Base-by-base conservation (phyloP, 2,329 filamentous ascomycete species). In the Trichoderma aggressivum region DNA sequence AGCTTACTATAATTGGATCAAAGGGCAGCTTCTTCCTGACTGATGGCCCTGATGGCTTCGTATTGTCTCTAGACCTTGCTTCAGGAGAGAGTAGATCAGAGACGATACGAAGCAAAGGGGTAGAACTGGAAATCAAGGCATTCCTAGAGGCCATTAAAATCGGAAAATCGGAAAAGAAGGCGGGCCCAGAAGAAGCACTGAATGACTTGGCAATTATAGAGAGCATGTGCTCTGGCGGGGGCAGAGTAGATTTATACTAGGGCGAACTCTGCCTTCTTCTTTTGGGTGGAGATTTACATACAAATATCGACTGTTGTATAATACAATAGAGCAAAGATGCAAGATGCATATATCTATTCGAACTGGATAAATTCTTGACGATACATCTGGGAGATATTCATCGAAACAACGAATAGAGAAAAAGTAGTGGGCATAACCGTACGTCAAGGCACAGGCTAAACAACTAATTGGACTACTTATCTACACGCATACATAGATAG, bases 201-300 rank as follows among this genome's bases (percentile, higher is more conserved):
- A 68, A 68, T 50, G 65, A 68, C 7, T 10, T 68, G 16, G 65
- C 65, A 7, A 68, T 60, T n/a, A 68, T 68, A 21, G 65, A 68
- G 28, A 68, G 65, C 14, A 59, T 68, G 65, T 68, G 65, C 36
- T 26, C 21, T 8, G 65, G 65, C 7, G 65, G 65, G n/a, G 65
- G 65, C 7, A 68, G 50, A 16, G 65, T 68, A 16, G 36, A 59
- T 8, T 36, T 68, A 34, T 68, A 68, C 32, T 68, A 50, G 14
- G 8, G n/a, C 10, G 18, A 47, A 26, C 26, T 7, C 5, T 5
- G 39, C 18, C n/a, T 7, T 47, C 18, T 21, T n/a, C 6, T 8
- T 6, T 14, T 36, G 2, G 12, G 32, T 18, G 58, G 3, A 10
- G 14, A 18, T 26, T 26, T 11, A 16, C 47, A 53, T 21, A 11